Conservation (phyloP, 441 rosid species). For the Arabidopsis hybrid region DNA sequence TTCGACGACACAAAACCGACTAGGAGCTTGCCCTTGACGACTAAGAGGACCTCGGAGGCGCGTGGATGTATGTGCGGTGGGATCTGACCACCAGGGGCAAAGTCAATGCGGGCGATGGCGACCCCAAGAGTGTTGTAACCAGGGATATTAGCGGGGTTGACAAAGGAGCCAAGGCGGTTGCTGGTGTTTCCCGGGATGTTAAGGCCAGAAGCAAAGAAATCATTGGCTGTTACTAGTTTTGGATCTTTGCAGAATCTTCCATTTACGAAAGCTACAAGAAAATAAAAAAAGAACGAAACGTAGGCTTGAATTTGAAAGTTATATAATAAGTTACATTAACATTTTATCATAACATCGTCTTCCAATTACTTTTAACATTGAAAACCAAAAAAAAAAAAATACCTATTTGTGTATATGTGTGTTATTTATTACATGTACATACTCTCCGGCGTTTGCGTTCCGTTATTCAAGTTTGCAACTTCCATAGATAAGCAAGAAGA, state of each 20-base stretch:
- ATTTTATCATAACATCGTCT: background rate
- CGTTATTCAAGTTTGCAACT: too few species aligned
- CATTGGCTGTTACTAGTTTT: slow-evolving; percentile 39
- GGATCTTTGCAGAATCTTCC: slow-evolving; percentile 64
- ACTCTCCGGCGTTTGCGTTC: too few species aligned
- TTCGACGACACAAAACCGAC: slow-evolving; percentile 58
- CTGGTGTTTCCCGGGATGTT: slow-evolving; percentile 44
- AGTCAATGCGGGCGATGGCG: slow-evolving; percentile 49
- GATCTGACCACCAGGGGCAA: slow-evolving; percentile 50
- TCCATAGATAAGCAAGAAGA: too few species aligned
- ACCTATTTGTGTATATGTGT: too few species aligned
- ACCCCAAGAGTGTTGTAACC: slow-evolving; percentile 25
- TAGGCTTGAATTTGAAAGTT: background rate
- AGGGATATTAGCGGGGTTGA: slow-evolving; percentile 7
- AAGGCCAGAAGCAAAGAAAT: slow-evolving; percentile 52
- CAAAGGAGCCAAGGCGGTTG: slow-evolving; percentile 38
- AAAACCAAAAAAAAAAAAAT: too few species aligned
- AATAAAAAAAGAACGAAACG: too few species aligned
- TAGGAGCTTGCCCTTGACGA: slow-evolving; percentile 44
- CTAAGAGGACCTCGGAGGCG: slow-evolving; percentile 46
- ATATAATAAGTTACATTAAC: background rate
- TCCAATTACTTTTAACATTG: too few species aligned
- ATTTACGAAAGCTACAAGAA: slow-evolving; percentile 48
- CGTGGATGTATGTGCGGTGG: slow-evolving; percentile 66
- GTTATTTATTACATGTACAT: too few species aligned